Evolutionary conservation across 1,284 basidiomycete genomes (phyloP).

Genomic region (Boletus mariae): DNA sequence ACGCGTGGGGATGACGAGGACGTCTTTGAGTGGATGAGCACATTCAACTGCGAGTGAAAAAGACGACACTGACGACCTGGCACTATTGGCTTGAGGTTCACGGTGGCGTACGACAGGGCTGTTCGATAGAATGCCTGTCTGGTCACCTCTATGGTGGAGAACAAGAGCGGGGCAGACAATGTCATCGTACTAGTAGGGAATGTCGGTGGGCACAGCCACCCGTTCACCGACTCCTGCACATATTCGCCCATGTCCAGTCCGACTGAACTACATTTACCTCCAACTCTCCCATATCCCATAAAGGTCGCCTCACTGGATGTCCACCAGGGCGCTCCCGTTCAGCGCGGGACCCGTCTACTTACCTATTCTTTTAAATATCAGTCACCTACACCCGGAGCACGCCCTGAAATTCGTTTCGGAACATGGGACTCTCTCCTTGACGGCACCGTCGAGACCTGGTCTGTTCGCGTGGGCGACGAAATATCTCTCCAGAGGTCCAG

Average conservation of each 20-base stretch:
- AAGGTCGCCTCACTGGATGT: slow-evolving; percentile 67
- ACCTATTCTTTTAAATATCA: slow-evolving; percentile 73
- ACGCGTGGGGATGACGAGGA: slow-evolving; percentile 80
- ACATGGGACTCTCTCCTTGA: slow-evolving; percentile 86
- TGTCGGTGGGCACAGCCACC: slow-evolving; percentile 22
- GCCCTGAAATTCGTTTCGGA: slow-evolving; percentile 71
- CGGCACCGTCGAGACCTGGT: slow-evolving; percentile 68
- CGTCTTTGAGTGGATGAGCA: slow-evolving; percentile 54
- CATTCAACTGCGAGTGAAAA: not conserved
- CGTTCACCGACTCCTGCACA: slow-evolving; percentile 5
- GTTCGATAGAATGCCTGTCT: slow-evolving; percentile 78
- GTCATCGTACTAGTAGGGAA: slow-evolving; percentile 6
- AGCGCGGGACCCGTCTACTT: slow-evolving; percentile 71
- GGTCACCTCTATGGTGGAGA: slow-evolving; percentile 83
- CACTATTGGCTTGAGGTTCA: slow-evolving; percentile 90
- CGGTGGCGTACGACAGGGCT: slow-evolving; percentile 73
- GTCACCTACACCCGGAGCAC: slow-evolving; percentile 38
- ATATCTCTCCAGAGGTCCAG: slow-evolving; percentile 55
- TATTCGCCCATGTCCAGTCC: slow-evolving; percentile 39
- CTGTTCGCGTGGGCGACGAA: slow-evolving; percentile 54
- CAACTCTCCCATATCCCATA: slow-evolving; percentile 74
- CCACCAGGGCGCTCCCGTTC: slow-evolving; percentile 41
- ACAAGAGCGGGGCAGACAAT: slow-evolving; percentile 46
- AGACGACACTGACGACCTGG: slow-evolving; percentile 73
- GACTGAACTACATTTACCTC: slow-evolving; percentile 68